A percentile compares a stretch with the other conserved stretches of the same genome.
phyloP scores from a whole-genome alignment of 78 protist species.

The Cyanophora paradoxa region DNA sequence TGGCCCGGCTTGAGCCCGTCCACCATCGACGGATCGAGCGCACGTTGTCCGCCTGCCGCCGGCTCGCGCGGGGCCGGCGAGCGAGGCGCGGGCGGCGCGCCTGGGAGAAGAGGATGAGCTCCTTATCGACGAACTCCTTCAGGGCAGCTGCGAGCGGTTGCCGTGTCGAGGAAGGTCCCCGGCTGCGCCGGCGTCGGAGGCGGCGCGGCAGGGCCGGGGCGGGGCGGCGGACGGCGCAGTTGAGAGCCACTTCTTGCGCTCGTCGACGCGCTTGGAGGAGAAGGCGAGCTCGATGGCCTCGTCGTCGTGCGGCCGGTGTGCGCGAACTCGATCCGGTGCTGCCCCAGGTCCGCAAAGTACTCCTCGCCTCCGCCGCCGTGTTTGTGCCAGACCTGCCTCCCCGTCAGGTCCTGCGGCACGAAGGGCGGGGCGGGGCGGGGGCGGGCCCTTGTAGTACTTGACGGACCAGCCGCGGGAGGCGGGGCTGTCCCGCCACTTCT shows the following conservation, averaged over 20 bases:
- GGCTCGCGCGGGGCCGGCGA: no score
- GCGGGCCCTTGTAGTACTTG: slow-evolving; percentile 96
- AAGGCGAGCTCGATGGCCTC: slow-evolving; percentile 33
- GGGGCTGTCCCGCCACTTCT: slow-evolving; percentile 53
- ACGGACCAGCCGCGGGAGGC: slow-evolving; percentile 46
- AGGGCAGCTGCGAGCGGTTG: background rate
- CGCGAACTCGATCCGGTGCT: background rate
- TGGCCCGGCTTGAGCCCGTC: slow-evolving; percentile 93
- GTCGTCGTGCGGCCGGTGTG: slow-evolving; percentile 55
- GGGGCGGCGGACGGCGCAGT: background rate
- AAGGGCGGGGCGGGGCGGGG: background rate
- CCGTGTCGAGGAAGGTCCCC: slow-evolving; percentile 26
- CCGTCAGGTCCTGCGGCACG: no score
- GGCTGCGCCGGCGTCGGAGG: background rate
- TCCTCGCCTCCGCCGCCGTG: slow-evolving; percentile 83
- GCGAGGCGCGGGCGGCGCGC: no score
- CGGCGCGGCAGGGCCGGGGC: background rate
- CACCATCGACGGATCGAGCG: slow-evolving; percentile 90
- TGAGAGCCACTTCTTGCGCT: slow-evolving; percentile 92
- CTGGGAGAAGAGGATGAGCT: slow-evolving; percentile 87
- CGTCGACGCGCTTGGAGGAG: slow-evolving; percentile 56
- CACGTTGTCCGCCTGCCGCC: slow-evolving; percentile 27
- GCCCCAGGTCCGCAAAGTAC: slow-evolving; percentile 77
- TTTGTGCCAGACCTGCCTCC: slow-evolving; percentile 91
- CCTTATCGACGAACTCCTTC: slow-evolving; percentile 81